Percentiles rank a stretch among this genome's conserved stretches.
Evolutionary conservation across 2,329 filamentous ascomycete species (phyloP).

Genomic region (Simplicillium sp.): DNA sequence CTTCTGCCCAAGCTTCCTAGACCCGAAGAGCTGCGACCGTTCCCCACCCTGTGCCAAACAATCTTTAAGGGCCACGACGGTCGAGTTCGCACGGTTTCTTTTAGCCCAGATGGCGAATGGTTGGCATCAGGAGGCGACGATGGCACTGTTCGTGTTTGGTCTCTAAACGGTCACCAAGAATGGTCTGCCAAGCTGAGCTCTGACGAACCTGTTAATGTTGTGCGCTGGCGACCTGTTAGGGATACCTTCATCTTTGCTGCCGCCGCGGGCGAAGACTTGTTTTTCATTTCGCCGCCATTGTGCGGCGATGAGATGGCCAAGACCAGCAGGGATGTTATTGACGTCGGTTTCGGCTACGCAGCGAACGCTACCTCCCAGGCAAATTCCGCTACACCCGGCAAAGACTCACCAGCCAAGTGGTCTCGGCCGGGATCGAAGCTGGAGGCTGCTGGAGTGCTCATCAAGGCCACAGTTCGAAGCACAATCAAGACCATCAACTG

Average conservation of each 20-base stretch:
- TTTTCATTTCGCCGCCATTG: slow-evolving; percentile 69
- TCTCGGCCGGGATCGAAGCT: slow-evolving; percentile 64
- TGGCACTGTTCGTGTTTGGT: slow-evolving; percentile 85
- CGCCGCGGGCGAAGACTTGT: slow-evolving; percentile 75
- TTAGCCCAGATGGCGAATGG: slow-evolving; percentile 79
- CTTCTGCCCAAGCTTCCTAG: slow-evolving; percentile 87
- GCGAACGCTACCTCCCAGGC: slow-evolving; percentile 48
- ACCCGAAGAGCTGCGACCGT: slow-evolving; percentile 87
- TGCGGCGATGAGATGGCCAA: slow-evolving; percentile 66
- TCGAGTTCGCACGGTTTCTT: slow-evolving; percentile 71
- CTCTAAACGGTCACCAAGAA: slow-evolving; percentile 78
- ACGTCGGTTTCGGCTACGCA: slow-evolving; percentile 92
- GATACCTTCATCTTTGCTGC: slow-evolving; percentile 76
- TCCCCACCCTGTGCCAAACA: slow-evolving; percentile 82
- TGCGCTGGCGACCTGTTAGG: slow-evolving; percentile 80
- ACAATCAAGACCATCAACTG: slow-evolving; percentile 82
- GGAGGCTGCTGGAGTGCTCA: slow-evolving; percentile 67
- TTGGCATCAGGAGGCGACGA: slow-evolving; percentile 91
- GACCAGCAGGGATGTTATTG: slow-evolving; percentile 65
- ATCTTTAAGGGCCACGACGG: slow-evolving; percentile 84
- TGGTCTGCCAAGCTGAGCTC: slow-evolving; percentile 74
- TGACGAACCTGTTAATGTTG: slow-evolving; percentile 72
- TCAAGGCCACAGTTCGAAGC: slow-evolving; percentile 71
- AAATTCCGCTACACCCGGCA: slow-evolving; percentile 48
- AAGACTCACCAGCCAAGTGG: slow-evolving; percentile 75